A percentile compares a stretch with the other conserved stretches of the same genome.
These are phyloP conservation scores for Arachis hypogaea DNA, from an alignment of 306 rosid species.

Conservation along the genomic window DNA sequence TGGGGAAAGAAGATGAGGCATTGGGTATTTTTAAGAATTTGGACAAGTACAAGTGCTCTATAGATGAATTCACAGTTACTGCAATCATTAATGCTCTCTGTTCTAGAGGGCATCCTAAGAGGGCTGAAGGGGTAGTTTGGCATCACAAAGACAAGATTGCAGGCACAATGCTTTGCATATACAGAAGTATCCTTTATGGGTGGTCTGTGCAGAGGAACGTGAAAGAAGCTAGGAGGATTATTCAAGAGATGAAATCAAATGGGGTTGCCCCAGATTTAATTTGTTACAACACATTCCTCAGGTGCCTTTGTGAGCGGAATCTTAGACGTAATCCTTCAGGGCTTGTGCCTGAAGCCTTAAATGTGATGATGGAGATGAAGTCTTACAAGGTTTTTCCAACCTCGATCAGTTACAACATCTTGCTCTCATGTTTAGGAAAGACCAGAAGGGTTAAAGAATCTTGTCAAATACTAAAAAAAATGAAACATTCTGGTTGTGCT, in stretches of 20 bases:
- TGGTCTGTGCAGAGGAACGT: constrained; percentile 82
- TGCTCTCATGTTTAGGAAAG: constrained; percentile 75
- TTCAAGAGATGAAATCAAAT: constrained; percentile 72
- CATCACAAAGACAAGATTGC: constrained; percentile 76
- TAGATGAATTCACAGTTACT: constrained; percentile 60
- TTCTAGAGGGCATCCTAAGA: constrained; percentile 75
- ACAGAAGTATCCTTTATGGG: constrained; percentile 74
- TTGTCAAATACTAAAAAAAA: constrained; percentile 63
- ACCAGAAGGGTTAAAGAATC: constrained; percentile 81
- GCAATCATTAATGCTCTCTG: constrained; percentile 74
- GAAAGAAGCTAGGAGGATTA: constrained; percentile 79
- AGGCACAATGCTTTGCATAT: constrained; percentile 51
- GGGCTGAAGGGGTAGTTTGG: constrained; percentile 80
- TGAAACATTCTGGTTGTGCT: constrained; percentile 59
- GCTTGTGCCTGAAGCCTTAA: constrained; percentile 80
- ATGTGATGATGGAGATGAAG: constrained; percentile 89
- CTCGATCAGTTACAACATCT: constrained; percentile 68
- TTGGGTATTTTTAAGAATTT: constrained; percentile 85
- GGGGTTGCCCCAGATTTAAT: constrained; percentile 66
- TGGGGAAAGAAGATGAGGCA: constrained; percentile 77
- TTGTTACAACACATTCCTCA: constrained; percentile 75
- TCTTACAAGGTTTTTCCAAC: constrained; percentile 55
- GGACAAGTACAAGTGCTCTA: constrained; percentile 62
- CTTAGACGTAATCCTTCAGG: constrained; percentile 74
- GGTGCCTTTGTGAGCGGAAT: constrained; percentile 76